Conservation (phyloP, 2,329 filamentous ascomycete species). For the Zymoseptoria passerinii region DNA sequence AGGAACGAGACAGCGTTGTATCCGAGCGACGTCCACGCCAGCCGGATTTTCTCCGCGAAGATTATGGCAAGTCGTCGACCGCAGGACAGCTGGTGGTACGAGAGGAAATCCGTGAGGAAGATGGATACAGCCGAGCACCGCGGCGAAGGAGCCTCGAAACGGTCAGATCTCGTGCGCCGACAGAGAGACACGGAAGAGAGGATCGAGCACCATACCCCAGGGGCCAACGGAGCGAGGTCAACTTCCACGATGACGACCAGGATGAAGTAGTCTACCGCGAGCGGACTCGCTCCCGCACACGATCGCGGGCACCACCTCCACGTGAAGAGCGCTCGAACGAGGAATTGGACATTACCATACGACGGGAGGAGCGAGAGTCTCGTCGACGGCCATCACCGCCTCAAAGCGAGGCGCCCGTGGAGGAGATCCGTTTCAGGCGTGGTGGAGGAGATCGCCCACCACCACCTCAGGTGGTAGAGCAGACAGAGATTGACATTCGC, state of each 20-base stretch:
- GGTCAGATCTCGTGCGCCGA: constrained; percentile 23
- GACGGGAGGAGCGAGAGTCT: constrained; percentile 16
- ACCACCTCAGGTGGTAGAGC: constrained; percentile 18
- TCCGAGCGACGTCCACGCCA: constrained; percentile 34
- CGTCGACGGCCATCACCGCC: constrained; percentile 24
- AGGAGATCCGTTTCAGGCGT: constrained; percentile 43
- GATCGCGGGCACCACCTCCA: constrained; percentile 11
- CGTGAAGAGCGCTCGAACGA: constrained; percentile 26
- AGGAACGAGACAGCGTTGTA: constrained; percentile 28
- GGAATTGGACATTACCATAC: constrained; percentile 31
- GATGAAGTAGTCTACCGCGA: constrained; percentile 36
- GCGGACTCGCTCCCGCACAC: constrained; percentile 30
- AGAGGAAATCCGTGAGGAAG: constrained; percentile 35
- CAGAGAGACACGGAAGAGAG: constrained; percentile 35
- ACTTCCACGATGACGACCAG: constrained; percentile 12
- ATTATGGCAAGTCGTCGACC: constrained; percentile 37
- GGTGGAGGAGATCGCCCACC: constrained; percentile 26
- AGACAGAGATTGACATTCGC: constrained; percentile 26
- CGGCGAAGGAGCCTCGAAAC: constrained; percentile 23
- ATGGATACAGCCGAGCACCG: constrained; percentile 17
- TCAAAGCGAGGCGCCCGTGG: constrained; percentile 27
- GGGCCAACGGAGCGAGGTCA: constrained; percentile 20
- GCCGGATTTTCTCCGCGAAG: constrained; percentile 44
- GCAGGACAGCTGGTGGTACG: constrained; percentile 41
- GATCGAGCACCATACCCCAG: constrained; percentile 26